Evolutionary conservation across 176 grass and related monocot species (phyloP), one percentile per base, ranked within the genome.

Genomic region (Echinochloa phyllopogon): DNA sequence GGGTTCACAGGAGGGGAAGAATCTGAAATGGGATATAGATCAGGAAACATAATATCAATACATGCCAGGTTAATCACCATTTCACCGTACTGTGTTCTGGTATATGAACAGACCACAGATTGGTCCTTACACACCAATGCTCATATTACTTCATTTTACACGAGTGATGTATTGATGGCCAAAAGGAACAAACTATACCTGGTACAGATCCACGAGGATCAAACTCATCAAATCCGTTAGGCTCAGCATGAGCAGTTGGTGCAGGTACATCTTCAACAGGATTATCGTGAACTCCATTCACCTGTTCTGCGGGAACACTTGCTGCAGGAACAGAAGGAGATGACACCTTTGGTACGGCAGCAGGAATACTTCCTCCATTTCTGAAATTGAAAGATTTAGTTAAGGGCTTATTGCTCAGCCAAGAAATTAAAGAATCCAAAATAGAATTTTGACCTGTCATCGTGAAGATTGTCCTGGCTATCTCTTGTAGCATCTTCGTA

Each of bases 141-240:
- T 74, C 72, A 58, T 41, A 25, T 68, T 36, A 79, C 43, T 88
- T 53, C 37, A 69, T 37, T 76, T 78, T 86, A 65, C 21, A 59
- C 11, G 50, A 86, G 36, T 4, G 17, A 61, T 77, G 42, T 21
- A 48, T 39, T 86, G 8, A 78, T 40, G 69, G 21, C 64, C 10
- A 50, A 72, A 68, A 18, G 57, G 3, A 81, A 70, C 33, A 52
- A 76, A 79, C 5, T 77, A 80, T 96, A 99, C 96, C 93, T 94
- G 83, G 77, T 62, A 90, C 79, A 72, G 88, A 90, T 65, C 88
- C 88, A 73, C 96, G 96, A 76, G 96, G 96, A 92, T 99, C 94
- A 64, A 99, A 99, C 86, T 96, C 96, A 84, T 94, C 94, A 91
- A 99, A 99, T 84, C 91, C 91, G 87, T 92, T 87, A 24, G 52